Base-by-base conservation (phyloP, 148 eudicot genomes). In the Silene conica region DNA sequence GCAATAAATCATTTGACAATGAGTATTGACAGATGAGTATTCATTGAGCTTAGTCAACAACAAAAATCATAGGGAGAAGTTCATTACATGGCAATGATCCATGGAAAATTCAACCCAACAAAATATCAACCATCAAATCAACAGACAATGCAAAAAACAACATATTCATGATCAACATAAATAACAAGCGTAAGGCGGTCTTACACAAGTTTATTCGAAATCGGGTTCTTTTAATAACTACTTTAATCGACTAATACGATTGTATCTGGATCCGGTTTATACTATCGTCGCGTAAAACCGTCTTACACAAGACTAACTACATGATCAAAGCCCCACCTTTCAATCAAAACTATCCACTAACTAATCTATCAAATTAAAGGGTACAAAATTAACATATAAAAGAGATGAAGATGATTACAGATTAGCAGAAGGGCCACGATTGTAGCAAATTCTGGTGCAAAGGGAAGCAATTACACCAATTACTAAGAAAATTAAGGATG, bases 361-460 rank as follows among this genome's bases (percentile, higher is more conserved):
- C 18, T 48, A 72, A 70, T 26, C 46, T 10, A 75, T 46, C 62
- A 28, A 61, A 23, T 26, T 1, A 25, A 61, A 61, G 18, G 63
- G 56, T 25, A 43, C 56, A 10, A 26, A 63, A 12, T 18, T 16
- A 14, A 5, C 0, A 57, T n/a, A 71, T 2, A 52, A 63, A 25
- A 15, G 31, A 72, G 31, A 28, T 21, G 50, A 25, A 38, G 19
- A 61, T 71, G 38, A 15, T 78, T 92, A 95, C 98, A 92, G 89
- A 84, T 92, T 95, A 5, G 97, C 77, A 63, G 99, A 95, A 74
- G 99, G 90, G 43, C 99, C 99, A 83, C 85, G 83, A 76, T 89
- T 95, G 89, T 82, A 95, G 87, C 99, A 92, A 80, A 95, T 85
- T 84, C 90, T 86, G 84, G 88, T 78, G 45, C 88, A 87, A 19